A percentile compares a stretch with the other conserved stretches of the same genome.
These are phyloP conservation scores for Magnaporthales sp. DNA, from an alignment of 2,329 filamentous ascomycete species.

Conservation along the genomic window DNA sequence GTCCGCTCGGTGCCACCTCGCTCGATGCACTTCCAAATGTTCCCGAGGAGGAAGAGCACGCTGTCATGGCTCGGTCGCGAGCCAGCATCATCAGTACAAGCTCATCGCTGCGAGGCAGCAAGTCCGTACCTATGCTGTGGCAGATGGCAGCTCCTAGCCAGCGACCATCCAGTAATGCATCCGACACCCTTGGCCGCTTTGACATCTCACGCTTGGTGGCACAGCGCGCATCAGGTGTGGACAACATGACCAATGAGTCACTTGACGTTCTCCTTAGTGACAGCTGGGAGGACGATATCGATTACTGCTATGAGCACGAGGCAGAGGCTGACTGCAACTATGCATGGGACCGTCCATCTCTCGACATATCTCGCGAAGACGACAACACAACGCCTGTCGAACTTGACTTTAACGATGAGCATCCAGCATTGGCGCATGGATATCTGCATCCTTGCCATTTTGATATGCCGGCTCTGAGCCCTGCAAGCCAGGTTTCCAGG, in stretches of 20 bases:
- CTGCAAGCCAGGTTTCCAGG: conserved; percentile 34
- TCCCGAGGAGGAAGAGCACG: conserved; percentile 49
- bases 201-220: conserved; percentile 24
- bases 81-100: conserved; percentile 37
- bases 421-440: conserved; percentile 3
- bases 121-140: conserved; percentile 47
- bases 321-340: conserved; percentile 60
- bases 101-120: conserved; percentile 44
- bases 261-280: conserved; percentile 27
- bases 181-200: conserved; percentile 41
- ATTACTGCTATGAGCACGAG: conserved; percentile 63
- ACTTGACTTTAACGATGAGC: conserved; percentile 10
- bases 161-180: conserved; percentile 34
- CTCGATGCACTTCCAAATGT: conserved; percentile 46
- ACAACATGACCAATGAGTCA: conserved; percentile 14
- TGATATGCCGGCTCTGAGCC: conserved; percentile 40
- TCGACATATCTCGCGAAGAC: conserved; percentile 32
- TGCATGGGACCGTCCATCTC: conserved; percentile 51
- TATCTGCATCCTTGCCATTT: conserved; percentile 17
- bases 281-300: conserved; percentile 62
- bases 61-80: conserved; percentile 27
- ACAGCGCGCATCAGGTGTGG: conserved; percentile 22
- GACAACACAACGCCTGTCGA: conserved; percentile 17
- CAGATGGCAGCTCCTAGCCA: conserved; percentile 18
- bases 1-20: conserved; percentile 24